phyloP scores from a whole-genome alignment of 768 basidiomycete genomes.

The Lactifluus subvellereus region DNA sequence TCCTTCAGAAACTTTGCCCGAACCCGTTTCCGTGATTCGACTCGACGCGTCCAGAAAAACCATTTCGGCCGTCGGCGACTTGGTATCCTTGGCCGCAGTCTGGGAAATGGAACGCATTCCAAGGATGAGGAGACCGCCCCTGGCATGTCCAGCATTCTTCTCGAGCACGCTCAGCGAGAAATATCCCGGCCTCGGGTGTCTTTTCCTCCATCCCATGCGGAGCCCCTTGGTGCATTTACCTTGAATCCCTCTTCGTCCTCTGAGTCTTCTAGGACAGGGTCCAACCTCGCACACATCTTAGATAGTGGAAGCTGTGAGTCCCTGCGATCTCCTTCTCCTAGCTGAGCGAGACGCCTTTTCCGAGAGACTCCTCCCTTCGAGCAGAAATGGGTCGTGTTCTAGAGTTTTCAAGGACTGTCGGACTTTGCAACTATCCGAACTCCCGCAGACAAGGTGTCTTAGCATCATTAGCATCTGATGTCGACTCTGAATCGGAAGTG shows the following conservation, averaged over 20 bases:
- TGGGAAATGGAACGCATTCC: background rate
- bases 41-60: conserved; percentile 20
- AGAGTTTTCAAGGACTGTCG: conserved; percentile 17
- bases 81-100: conserved; percentile 17
- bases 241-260: background rate
- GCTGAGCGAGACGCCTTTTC: background rate
- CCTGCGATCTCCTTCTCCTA: background rate
- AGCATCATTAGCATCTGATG: background rate
- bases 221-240: background rate
- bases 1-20: conserved; percentile 20
- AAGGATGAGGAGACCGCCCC: background rate
- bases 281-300: background rate
- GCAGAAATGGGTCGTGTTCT: conserved; percentile 15
- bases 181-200: background rate
- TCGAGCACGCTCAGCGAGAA: conserved; percentile 18
- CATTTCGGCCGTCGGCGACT: conserved; percentile 23
- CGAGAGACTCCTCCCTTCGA: conserved; percentile 8
- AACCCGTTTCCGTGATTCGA: conserved; percentile 20
- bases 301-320: conserved; percentile 4
- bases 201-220: background rate
- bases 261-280: background rate
- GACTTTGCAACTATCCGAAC: conserved; percentile 15
- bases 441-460: background rate
- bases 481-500: background rate
- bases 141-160: conserved; percentile 4